Percentiles rank a stretch among this genome's conserved stretches.
These are phyloP conservation scores for Antitrichia curtipendula DNA, from an alignment of 225 moss, liverwort and hornwort species.

Conservation along the genomic window DNA sequence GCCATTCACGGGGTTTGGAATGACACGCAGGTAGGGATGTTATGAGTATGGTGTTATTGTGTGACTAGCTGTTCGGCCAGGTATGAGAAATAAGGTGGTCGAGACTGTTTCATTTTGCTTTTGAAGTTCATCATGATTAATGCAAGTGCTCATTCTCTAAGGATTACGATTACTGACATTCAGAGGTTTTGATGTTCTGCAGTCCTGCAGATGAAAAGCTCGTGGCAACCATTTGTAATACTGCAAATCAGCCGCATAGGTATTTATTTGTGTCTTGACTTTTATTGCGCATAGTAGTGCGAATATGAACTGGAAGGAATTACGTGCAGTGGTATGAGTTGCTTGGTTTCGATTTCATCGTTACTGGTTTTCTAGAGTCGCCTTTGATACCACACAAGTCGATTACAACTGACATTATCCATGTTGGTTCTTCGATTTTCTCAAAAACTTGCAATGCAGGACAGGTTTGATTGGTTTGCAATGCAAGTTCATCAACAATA, in stretches of 20 bases:
- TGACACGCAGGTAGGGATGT: slow-evolving; percentile 79
- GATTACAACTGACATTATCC: background rate
- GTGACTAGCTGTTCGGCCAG: background rate
- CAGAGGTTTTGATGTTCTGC: slow-evolving; percentile 1
- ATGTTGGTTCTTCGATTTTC: background rate
- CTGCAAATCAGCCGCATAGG: slow-evolving; percentile 55
- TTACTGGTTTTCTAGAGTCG: background rate
- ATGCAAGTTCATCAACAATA: background rate
- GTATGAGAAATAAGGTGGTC: background rate
- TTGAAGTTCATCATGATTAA: background rate
- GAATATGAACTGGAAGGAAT: background rate
- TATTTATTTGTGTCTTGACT: background rate
- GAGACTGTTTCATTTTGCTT: background rate
- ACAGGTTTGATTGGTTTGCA: background rate
- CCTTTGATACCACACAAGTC: background rate
- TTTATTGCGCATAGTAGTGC: background rate
- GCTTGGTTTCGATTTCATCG: background rate
- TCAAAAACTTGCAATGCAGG: background rate
- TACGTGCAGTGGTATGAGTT: background rate
- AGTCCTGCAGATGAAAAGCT: slow-evolving; percentile 96
- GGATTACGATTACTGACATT: background rate
- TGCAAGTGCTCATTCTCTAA: background rate
- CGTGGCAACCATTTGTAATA: slow-evolving; percentile 73
- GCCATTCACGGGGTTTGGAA: slow-evolving; percentile 77
- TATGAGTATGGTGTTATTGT: background rate